Percentiles rank a stretch among this genome's conserved stretches.
Evolutionary conservation across 1,139 yeast species (phyloP).

Genomic region (Yamadazyma sp.): DNA sequence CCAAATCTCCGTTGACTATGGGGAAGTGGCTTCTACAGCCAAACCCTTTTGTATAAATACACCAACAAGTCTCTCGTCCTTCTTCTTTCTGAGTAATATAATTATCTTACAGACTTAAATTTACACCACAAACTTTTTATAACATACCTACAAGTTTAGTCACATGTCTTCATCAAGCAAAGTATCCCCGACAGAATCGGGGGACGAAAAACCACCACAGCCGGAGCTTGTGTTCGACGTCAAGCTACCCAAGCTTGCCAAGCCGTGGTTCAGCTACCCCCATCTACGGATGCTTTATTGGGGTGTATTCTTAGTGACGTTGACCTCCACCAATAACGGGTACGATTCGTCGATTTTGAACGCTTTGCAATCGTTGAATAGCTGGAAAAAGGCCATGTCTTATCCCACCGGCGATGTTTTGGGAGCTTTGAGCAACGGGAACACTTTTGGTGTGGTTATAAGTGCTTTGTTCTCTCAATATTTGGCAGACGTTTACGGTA

Average conservation of each 20-base stretch:
- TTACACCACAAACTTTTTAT: background rate
- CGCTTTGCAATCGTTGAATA: constrained; percentile 44
- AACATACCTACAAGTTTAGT: too few species aligned
- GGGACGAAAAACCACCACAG: constrained; percentile 1
- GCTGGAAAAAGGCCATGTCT: constrained; percentile 36
- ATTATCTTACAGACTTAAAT: background rate
- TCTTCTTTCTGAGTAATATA: too few species aligned
- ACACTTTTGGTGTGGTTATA: constrained; percentile 6
- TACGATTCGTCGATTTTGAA: constrained; percentile 54
- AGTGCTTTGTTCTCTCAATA: constrained; percentile 1
- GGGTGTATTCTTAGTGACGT: constrained; percentile 25
- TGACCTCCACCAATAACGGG: constrained; percentile 51
- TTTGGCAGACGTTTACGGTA: constrained; percentile 27
- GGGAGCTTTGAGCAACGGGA: constrained; percentile 23
- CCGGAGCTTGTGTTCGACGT: constrained; percentile 1
- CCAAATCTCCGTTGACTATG: background rate
- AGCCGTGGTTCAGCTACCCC: constrained; percentile 5
- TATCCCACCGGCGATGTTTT: constrained; percentile 32
- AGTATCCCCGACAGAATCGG: constrained; percentile 2
- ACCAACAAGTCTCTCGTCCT: too few species aligned
- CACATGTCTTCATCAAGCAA: constrained; percentile 4
- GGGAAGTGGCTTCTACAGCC: too few species aligned
- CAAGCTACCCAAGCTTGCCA: constrained; percentile 8
- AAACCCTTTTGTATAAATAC: too few species aligned
- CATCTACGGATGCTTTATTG: too few species aligned